Evolutionary conservation across 306 rosid species (phyloP).

Genomic region (Fragaria ananassa): DNA sequence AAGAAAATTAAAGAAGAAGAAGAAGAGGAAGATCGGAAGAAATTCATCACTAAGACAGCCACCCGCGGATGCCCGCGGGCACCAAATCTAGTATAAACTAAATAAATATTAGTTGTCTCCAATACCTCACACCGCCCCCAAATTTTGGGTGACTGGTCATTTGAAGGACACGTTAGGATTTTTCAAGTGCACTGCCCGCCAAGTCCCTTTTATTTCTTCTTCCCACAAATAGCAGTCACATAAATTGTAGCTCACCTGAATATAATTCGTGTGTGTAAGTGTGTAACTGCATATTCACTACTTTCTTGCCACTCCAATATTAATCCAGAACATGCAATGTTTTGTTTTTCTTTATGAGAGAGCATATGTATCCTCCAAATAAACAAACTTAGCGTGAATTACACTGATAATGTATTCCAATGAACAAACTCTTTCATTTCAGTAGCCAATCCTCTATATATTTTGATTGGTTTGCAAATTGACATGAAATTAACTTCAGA

Average conservation of each 20-base stretch:
- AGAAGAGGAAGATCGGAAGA: too few relatives aligned
- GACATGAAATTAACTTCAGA: background rate
- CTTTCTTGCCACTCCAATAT: background rate
- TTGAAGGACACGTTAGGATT: background rate
- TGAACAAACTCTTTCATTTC: background rate
- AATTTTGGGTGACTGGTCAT: background rate
- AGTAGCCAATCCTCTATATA: background rate
- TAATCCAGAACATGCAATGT: background rate
- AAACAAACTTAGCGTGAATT: background rate
- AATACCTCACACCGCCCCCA: too few relatives aligned
- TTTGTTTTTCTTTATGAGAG: background rate
- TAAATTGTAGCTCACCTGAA: background rate
- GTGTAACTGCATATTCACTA: background rate
- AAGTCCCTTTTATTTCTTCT: background rate
- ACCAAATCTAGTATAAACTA: too few relatives aligned
- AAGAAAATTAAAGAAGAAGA: too few relatives aligned
- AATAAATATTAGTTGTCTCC: background rate
- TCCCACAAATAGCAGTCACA: background rate
- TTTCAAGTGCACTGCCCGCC: background rate
- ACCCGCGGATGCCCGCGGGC: too few relatives aligned
- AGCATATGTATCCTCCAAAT: background rate
- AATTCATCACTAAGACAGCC: too few relatives aligned
- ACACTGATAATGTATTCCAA: background rate
- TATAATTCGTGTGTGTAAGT: background rate
- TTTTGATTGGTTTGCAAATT: background rate